phyloP scores from a whole-genome alignment of 352 stramenopile species.

The Globisporangium paddicum region DNA sequence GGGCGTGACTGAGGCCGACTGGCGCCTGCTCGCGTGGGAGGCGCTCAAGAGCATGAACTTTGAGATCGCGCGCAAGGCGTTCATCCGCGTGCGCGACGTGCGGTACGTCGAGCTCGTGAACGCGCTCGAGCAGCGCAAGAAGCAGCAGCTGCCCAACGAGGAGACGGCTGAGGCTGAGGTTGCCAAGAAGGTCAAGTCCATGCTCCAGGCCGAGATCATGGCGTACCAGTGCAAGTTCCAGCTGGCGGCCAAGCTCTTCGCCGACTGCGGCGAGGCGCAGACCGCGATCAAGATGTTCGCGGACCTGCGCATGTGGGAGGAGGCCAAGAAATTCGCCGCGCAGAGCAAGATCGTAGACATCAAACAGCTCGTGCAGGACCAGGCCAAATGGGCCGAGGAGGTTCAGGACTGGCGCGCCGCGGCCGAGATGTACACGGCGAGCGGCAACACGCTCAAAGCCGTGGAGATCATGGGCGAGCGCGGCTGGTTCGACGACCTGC shows the following conservation, averaged over 20 bases:
- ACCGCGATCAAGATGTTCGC: slow-evolving; percentile 93
- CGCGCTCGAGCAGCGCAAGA: slow-evolving; percentile 70
- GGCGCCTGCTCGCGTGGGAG: slow-evolving; percentile 82
- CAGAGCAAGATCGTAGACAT: slow-evolving; percentile 80
- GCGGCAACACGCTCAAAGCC: slow-evolving; percentile 75
- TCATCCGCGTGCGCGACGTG: slow-evolving; percentile 89
- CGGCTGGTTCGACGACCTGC: slow-evolving; percentile 83
- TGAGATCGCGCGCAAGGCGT: slow-evolving; percentile 78
- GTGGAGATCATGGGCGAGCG: slow-evolving; percentile 85
- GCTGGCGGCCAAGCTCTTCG: slow-evolving; percentile 87
- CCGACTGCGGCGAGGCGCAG: slow-evolving; percentile 72
- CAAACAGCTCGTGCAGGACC: slow-evolving; percentile 83
- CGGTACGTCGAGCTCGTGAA: slow-evolving; percentile 91
- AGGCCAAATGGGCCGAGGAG: slow-evolving; percentile 92
- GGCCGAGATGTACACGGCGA: slow-evolving; percentile 89
- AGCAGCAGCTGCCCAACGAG: slow-evolving; percentile 44
- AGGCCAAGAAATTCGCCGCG: slow-evolving; percentile 90
- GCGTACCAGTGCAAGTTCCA: slow-evolving; percentile 91
- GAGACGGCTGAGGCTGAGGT: slow-evolving; percentile 24
- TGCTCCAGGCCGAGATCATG: slow-evolving; percentile 90
- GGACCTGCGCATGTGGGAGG: slow-evolving; percentile 91
- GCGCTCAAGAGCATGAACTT: slow-evolving; percentile 85
- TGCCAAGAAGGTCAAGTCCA: slow-evolving; percentile 46
- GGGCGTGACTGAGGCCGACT: slow-evolving; percentile 92
- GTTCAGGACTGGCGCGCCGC: slow-evolving; percentile 90